phyloP scores from a whole-genome alignment of 495 filamentous ascomycete species.

The Penicillium paradoxum region DNA sequence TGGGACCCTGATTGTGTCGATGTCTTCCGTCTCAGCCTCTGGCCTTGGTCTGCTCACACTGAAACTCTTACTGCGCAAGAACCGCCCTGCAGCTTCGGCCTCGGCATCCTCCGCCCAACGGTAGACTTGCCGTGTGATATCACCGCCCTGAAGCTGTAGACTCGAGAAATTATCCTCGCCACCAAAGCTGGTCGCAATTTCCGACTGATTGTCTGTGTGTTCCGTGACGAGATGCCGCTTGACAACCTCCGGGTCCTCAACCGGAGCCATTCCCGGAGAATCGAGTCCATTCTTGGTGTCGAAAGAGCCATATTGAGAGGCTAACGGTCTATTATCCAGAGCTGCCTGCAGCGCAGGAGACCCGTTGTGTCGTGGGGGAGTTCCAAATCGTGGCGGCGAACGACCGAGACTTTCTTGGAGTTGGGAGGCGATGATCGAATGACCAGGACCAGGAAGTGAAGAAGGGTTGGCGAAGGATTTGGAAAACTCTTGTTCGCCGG shows the following conservation, averaged over 20 bases:
- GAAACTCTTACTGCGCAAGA: conserved; percentile 74
- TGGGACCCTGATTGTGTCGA: conserved; percentile 81
- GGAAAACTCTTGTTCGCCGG: conserved; percentile 29
- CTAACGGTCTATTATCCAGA: conserved; percentile 43
- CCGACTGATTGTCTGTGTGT: conserved; percentile 35
- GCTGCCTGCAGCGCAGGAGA: conserved; percentile 49
- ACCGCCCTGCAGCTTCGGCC: conserved; percentile 47
- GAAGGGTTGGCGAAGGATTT: conserved; percentile 32
- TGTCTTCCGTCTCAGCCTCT: conserved; percentile 74
- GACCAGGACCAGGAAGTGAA: conserved; percentile 58
- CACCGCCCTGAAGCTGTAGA: conserved; percentile 83
- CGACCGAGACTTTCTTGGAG: conserved; percentile 59
- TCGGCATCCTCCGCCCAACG: conserved; percentile 85
- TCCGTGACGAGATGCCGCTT: conserved; percentile 69
- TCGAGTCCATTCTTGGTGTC: conserved; percentile 52
- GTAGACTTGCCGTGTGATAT: conserved; percentile 91
- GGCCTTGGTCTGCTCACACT: conserved; percentile 68
- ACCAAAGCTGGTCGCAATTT: conserved; percentile 47
- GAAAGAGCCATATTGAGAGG: conserved; percentile 76
- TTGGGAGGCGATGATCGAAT: conserved; percentile 72
- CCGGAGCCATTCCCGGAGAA: conserved; percentile 40
- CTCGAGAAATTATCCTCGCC: conserved; percentile 86
- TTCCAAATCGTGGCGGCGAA: conserved; percentile 45
- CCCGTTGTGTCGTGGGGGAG: conserved; percentile 50
- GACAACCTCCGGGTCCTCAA: conserved; percentile 76